Evolutionary conservation across 345 rosid species (phyloP).

Genomic region (Eucalyptus regnans): DNA sequence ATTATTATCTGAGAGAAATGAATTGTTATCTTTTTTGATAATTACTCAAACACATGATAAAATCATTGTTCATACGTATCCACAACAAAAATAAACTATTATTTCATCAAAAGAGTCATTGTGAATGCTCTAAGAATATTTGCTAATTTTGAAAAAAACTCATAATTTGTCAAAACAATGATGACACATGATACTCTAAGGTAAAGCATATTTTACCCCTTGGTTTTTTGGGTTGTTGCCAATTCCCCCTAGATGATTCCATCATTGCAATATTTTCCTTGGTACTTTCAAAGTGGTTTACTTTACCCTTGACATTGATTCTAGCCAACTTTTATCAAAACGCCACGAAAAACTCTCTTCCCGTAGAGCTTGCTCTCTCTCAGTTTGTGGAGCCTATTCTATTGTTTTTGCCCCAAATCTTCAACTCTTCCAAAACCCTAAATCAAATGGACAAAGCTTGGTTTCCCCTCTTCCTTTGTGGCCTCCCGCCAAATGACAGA

Average conservation of each 20-base stretch:
- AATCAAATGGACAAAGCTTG: no score
- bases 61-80: background rate
- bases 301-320: background rate
- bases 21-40: background rate
- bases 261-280: background rate
- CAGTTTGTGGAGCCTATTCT: no score
- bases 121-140: no score
- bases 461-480: no score
- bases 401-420: no score
- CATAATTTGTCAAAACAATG: background rate
- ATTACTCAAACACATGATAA: no score
- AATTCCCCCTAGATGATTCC: background rate
- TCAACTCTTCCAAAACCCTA: no score
- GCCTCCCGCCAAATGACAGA: no score
- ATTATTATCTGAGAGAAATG: background rate
- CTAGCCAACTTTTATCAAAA: background rate
- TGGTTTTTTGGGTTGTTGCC: background rate
- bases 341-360: no score
- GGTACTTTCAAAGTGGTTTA: background rate
- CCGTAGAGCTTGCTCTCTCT: no score
- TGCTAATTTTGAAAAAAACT: no score
- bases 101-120: no score
- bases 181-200: background rate
- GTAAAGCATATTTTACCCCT: background rate
- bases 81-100: background rate